These are phyloP conservation scores for Salvia miltiorrhiza DNA, from an alignment of 257 asterid species.

Conservation along the genomic window DNA sequence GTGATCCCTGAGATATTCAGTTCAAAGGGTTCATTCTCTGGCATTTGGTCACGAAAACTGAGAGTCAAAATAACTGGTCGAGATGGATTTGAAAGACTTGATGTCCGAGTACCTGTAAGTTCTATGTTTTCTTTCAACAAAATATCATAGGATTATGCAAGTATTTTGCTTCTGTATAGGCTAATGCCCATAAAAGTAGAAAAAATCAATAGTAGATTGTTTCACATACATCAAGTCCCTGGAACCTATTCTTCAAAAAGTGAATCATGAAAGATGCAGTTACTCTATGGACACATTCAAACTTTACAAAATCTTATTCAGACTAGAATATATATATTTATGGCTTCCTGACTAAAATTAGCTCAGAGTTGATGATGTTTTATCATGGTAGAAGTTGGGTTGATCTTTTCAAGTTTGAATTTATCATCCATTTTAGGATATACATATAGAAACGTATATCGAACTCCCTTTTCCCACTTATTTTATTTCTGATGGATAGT, in stretches of 20 bases:
- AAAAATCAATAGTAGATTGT: neutral
- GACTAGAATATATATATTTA: neutral
- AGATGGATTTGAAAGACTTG: constrained; percentile 88
- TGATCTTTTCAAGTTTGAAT: neutral
- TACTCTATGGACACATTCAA: neutral
- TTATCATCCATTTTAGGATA: neutral
- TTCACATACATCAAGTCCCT: constrained; percentile 1
- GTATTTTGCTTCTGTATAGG: constrained; percentile 1
- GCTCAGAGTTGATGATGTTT: neutral
- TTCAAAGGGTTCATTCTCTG: constrained; percentile 45
- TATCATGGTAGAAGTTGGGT: neutral
- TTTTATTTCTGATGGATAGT: neutral
- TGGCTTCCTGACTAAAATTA: neutral
- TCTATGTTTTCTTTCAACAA: constrained; percentile 10
- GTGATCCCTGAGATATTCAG: constrained; percentile 69
- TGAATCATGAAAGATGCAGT: neutral
- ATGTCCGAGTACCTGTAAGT: constrained; percentile 87
- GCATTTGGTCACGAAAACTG: constrained; percentile 72
- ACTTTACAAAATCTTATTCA: neutral
- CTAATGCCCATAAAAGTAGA: neutral
- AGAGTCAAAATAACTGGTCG: constrained; percentile 83
- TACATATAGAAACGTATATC: neutral
- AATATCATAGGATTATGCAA: neutral
- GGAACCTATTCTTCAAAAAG: neutral
- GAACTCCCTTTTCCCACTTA: neutral